Evolutionary conservation across 257 asterid species (phyloP), one percentile per base, ranked within the genome.

Genomic region (Nicotiana attenuata): DNA sequence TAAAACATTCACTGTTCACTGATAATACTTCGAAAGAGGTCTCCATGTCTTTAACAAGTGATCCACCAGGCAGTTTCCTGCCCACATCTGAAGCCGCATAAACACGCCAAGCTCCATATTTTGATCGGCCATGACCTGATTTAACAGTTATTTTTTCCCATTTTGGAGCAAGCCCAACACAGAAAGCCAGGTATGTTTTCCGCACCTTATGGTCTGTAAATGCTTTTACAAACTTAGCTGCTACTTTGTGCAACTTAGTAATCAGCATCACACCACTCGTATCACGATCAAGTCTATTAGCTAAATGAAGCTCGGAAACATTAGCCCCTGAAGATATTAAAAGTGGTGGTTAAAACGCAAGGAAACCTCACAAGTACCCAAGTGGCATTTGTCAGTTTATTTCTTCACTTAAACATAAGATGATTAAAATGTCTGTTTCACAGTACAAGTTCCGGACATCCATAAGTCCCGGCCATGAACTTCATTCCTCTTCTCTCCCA

Each of bases 71-170:
- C 15, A 94, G 88, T 15, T 84, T 78, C 82, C 90, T 86, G 11
- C 97, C 96, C 68, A 87, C 97, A 86, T 93, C 98, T 35, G 99
- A 83, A 35, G 85, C 82, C 35, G 92, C 96, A 84, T 94, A 96
- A 76, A 96, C 97, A 26, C 98, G 97, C 98, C 98, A 94, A n/a
- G 94, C 99, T 78, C 99, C 99, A 65, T 89, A 89, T 86, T 80
- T 94, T 28, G 99, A 96, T 22, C 99, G 90, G 38, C 98, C 99
- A 71, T 96, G 98, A 77, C 98, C 99, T 13, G 99, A 96, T 81
- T 82, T 91, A 63, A 96, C 53, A 60, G 85, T 83, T 31, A 90
- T 77, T 6, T 81, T 89, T 66, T 85, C 87, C 97, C 97, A 91
- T 83, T 83, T 85, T 8, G 97, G 98, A 73, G 87, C 83, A 16